These are phyloP conservation scores for Podila horticola DNA, from an alignment of 192 early-diverging fungal genomes.

Conservation along the genomic window DNA sequence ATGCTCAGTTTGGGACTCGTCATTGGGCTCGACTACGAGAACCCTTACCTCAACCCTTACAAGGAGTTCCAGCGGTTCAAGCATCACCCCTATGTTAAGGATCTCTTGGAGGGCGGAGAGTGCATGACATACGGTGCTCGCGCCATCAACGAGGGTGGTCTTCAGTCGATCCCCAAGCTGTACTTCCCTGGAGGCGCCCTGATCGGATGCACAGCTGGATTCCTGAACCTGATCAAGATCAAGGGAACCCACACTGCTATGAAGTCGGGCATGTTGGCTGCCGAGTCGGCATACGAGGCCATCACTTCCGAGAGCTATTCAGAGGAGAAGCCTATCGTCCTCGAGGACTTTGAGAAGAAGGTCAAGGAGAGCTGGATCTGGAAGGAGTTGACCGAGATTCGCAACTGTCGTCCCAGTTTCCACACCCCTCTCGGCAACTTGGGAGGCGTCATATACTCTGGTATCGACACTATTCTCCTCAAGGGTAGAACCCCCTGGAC, in stretches of 20 bases:
- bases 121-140: constrained; percentile 94
- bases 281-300: constrained; percentile 86
- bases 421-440: constrained; percentile 85
- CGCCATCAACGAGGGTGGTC: constrained; percentile 96
- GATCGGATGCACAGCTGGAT: constrained; percentile 95
- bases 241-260: constrained; percentile 99
- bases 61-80: constrained; percentile 98
- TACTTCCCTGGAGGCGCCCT: constrained; percentile 95
- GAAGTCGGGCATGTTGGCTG: constrained; percentile 97
- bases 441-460: constrained; percentile 89
- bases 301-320: constrained; percentile 61
- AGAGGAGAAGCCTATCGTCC: constrained; percentile 68
- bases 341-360: constrained; percentile 82
- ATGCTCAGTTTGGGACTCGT: constrained; percentile 89
- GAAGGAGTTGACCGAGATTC: constrained; percentile 89
- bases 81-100: constrained; percentile 87
- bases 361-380: constrained; percentile 91
- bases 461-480: constrained; percentile 88
- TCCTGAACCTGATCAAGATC: constrained; percentile 98
- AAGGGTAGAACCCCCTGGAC: constrained; percentile 96
- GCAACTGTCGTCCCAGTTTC: constrained; percentile 96
- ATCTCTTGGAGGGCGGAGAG: constrained; percentile 90
- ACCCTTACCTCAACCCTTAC: constrained; percentile 96
- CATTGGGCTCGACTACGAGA: constrained; percentile 93
- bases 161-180: constrained; percentile 95